These are phyloP conservation scores for Sporisorium scitamineum DNA, from an alignment of 1,284 basidiomycete species.

Conservation along the genomic window DNA sequence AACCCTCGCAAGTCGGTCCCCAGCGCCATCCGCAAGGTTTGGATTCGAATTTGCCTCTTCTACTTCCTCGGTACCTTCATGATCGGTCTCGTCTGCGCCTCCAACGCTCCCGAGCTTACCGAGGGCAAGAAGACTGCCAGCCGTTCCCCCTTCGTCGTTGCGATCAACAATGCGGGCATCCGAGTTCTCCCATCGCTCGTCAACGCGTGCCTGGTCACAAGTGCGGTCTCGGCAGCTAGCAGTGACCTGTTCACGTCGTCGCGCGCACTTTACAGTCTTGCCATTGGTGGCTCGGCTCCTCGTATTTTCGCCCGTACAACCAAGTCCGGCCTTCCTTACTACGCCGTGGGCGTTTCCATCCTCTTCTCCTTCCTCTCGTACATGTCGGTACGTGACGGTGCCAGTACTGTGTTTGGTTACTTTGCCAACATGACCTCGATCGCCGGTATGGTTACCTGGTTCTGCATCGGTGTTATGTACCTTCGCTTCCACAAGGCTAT, in stretches of 20 bases:
- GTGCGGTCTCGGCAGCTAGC: slow-evolving; percentile 86
- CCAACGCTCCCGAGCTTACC: slow-evolving; percentile 54
- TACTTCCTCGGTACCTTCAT: slow-evolving; percentile 71
- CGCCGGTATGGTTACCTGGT: slow-evolving; percentile 83
- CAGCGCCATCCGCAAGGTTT: slow-evolving; percentile 58
- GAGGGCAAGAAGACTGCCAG: slow-evolving; percentile 48
- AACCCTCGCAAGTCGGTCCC: slow-evolving; percentile 69
- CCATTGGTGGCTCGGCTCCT: slow-evolving; percentile 82
- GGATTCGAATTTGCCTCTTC: slow-evolving; percentile 63
- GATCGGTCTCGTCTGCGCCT: slow-evolving; percentile 60
- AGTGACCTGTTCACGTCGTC: slow-evolving; percentile 85
- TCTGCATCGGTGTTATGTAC: slow-evolving; percentile 81
- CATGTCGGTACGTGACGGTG: slow-evolving; percentile 70
- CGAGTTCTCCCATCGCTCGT: slow-evolving; percentile 73
- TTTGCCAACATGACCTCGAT: slow-evolving; percentile 76
- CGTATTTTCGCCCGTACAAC: slow-evolving; percentile 78
- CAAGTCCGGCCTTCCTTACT: slow-evolving; percentile 80
- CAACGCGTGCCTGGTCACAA: slow-evolving; percentile 81
- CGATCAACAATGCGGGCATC: slow-evolving; percentile 61
- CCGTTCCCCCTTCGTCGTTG: slow-evolving; percentile 67
- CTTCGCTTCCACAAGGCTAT: slow-evolving; percentile 79
- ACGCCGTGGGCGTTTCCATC: slow-evolving; percentile 78
- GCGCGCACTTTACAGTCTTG: slow-evolving; percentile 80
- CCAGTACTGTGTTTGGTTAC: slow-evolving; percentile 75
- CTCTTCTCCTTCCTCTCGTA: slow-evolving; percentile 78